phyloP scores from a whole-genome alignment of 768 basidiomycete species.

The Termitomyces sp. region DNA sequence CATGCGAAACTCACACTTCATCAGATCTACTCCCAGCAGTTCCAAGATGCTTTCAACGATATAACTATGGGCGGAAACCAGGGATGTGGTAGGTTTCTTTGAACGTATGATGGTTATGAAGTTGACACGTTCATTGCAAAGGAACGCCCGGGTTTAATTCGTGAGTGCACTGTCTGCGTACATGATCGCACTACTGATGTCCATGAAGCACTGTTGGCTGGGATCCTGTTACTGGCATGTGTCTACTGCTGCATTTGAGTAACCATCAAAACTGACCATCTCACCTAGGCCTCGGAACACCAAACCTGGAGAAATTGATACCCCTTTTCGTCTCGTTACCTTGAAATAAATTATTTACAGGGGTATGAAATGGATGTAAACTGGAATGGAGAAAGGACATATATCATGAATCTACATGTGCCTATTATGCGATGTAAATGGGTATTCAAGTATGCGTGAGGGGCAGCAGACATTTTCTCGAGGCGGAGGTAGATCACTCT shows the following conservation, averaged over 20 bases:
- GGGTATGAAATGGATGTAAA: background rate
- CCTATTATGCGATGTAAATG: background rate
- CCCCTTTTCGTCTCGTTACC: slow-evolving; percentile 31
- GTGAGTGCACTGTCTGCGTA: slow-evolving; percentile 16
- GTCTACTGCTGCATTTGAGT: no score
- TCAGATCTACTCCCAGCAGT: slow-evolving; percentile 33
- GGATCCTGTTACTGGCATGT: slow-evolving; percentile 37
- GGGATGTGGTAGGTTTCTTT: slow-evolving; percentile 29
- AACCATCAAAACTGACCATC: background rate
- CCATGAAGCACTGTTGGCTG: slow-evolving; percentile 30
- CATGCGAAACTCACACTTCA: background rate
- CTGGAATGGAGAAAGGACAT: background rate
- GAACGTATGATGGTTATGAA: background rate
- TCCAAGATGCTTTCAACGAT: slow-evolving; percentile 35
- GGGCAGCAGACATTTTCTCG: background rate
- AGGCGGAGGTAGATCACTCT: background rate
- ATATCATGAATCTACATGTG: background rate
- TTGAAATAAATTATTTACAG: slow-evolving; percentile 7
- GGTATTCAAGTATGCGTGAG: background rate
- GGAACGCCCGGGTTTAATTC: slow-evolving; percentile 32
- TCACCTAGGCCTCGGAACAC: slow-evolving; percentile 32
- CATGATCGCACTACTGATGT: background rate
- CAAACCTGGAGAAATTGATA: slow-evolving; percentile 28
- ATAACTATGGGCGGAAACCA: slow-evolving; percentile 37
- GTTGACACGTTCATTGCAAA: slow-evolving; percentile 7